Base-by-base conservation (phyloP, 2,329 filamentous ascomycete genomes). In the Neofusicoccum parvum region DNA sequence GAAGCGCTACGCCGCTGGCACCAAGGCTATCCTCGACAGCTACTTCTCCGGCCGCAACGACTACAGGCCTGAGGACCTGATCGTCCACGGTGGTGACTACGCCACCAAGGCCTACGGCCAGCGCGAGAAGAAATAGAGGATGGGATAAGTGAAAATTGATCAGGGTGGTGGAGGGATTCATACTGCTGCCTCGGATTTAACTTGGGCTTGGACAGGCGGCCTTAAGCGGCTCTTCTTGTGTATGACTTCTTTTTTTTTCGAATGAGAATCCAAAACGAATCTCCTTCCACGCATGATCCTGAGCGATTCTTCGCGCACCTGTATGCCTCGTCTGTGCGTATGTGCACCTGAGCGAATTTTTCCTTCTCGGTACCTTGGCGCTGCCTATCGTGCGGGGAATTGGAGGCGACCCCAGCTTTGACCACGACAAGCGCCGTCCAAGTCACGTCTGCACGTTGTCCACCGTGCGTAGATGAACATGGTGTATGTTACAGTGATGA, bases 91-190 rank as follows among this genome's bases (percentile, higher is more conserved):
- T 72, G 95, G 95, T 73, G 92, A 96, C 80, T 99, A 98, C 79
- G 94, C 92, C 71, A 98, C 95, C 76, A 95, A 92, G 88, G 88
- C 94, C 36, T 97, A 97, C 77, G 94, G 94, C 67, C 87, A 95
- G 86, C 85, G 90, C 67, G 81, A 81, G 72, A 85, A 85, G 78
- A 81, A 79, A 76, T 68, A 69, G 68, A 50, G 48, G 45, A 48
- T 23, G 27, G 10, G 11, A 37, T 7, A 3, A 10, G 27, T 15
- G 39, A 17, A 41, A 14, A 9, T 36, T 39, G 43, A 12, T 6
- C 27, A 15, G 3, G 54, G 41, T 9, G 9, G 54, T 5, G 54
- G 54, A 14, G 39, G 34, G 36, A 34, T 45, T 43, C 54, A 17
- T 27, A n/a, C 32, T 37, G 12, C 20, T 23, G 32, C 17, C 59